Evolutionary conservation across 352 stramenopile species (phyloP).

Genomic region (Pythium dissotocum): DNA sequence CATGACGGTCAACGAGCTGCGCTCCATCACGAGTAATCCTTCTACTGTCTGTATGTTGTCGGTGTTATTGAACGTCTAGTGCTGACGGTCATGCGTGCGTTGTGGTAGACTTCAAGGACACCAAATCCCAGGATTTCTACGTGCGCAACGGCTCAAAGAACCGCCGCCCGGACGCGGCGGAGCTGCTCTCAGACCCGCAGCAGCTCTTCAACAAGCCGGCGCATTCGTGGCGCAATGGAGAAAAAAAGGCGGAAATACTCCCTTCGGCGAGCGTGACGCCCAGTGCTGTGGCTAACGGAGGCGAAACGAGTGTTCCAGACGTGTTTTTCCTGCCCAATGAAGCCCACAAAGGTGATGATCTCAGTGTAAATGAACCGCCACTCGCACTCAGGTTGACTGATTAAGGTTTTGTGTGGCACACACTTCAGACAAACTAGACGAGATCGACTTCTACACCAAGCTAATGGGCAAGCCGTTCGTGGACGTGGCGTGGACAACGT

Average conservation of each 20-base stretch:
- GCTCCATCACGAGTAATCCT: slow-evolving; percentile 47
- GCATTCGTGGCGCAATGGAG: slow-evolving; percentile 68
- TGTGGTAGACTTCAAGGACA: slow-evolving; percentile 42
- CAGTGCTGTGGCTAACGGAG: neutral
- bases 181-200: slow-evolving; percentile 17
- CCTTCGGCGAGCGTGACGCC: neutral
- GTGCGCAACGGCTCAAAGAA: slow-evolving; percentile 42
- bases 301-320: slow-evolving; percentile 4
- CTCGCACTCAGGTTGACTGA: neutral
- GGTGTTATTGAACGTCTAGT: neutral
- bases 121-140: slow-evolving; percentile 60
- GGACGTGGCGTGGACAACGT: slow-evolving; percentile 54
- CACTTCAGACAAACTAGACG: slow-evolving; percentile 37
- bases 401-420: neutral
- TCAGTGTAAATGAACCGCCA: neutral
- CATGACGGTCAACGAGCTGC: slow-evolving; percentile 61
- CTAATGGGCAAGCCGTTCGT: slow-evolving; percentile 66
- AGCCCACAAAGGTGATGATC: slow-evolving; percentile 25
- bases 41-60: neutral
- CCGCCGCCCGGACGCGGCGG: neutral
- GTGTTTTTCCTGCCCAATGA: slow-evolving; percentile 30
- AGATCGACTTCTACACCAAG: slow-evolving; percentile 59
- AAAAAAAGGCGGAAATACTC: slow-evolving; percentile 27
- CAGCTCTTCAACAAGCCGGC: slow-evolving; percentile 55
- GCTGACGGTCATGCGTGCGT: neutral